phyloP scores from a whole-genome alignment of 345 rosid genomes.

The Eucalyptus regnans region DNA sequence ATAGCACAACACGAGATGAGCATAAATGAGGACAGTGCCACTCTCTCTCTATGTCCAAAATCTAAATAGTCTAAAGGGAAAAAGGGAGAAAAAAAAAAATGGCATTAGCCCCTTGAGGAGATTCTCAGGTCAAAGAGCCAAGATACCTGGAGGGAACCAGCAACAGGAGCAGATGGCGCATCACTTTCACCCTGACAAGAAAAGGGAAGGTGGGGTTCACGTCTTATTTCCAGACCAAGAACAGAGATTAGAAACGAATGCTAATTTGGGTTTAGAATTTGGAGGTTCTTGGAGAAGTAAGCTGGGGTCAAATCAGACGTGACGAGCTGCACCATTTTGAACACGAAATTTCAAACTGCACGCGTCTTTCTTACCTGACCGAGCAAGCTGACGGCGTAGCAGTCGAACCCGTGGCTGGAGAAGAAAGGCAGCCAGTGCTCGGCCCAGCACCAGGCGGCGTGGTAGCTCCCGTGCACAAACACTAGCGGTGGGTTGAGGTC shows the following conservation, averaged over 20 bases:
- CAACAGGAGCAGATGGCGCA: constrained; percentile 45
- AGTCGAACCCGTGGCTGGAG: constrained; percentile 64
- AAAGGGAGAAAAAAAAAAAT: neutral
- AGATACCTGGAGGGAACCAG: constrained; percentile 73
- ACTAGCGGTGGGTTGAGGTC: constrained; percentile 46
- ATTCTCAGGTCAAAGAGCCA: neutral
- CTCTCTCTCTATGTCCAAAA: neutral
- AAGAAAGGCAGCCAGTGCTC: constrained; percentile 87
- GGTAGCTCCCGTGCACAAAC: constrained; percentile 88
- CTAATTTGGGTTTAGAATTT: neutral
- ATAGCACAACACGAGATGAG: constrained; percentile 18
- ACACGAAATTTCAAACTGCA: neutral
- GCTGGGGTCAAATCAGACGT: neutral
- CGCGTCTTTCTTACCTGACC: constrained; percentile 39
- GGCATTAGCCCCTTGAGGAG: neutral
- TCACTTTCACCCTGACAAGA: constrained; percentile 79
- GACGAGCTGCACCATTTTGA: neutral
- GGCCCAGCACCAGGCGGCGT: constrained; percentile 99
- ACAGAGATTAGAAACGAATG: neutral
- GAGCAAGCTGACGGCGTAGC: constrained; percentile 72
- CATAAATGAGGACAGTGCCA: neutral
- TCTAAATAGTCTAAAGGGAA: neutral
- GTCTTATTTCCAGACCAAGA: neutral
- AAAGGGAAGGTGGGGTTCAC: neutral
- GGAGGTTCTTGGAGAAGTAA: neutral